phyloP scores from a whole-genome alignment of 2,329 filamentous ascomycete genomes.

The Daldinia sp. region DNA sequence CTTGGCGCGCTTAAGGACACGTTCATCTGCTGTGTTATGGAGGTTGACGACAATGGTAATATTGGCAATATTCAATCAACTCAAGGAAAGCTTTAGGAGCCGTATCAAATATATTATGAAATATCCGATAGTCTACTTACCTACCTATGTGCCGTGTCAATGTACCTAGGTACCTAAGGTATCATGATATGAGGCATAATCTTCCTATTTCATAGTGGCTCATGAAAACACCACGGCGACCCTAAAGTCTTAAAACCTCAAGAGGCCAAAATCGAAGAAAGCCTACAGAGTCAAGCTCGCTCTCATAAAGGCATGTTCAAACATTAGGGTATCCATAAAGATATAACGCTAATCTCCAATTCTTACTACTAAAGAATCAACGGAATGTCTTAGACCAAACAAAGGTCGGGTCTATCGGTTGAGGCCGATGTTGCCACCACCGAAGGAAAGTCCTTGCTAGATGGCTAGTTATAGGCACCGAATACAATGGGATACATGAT shows the following conservation, averaged over 20 bases:
- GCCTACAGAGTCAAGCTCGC: neutral
- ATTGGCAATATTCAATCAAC: constrained; percentile 15
- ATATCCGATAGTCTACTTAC: neutral
- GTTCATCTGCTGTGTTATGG: constrained; percentile 46
- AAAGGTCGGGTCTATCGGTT: constrained; percentile 12
- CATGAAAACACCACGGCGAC: neutral
- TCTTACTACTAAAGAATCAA: neutral
- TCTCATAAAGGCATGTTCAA: neutral
- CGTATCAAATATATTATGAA: neutral
- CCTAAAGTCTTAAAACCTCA: neutral
- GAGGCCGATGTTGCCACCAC: constrained; percentile 24
- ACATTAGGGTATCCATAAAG: neutral
- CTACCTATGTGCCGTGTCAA: neutral
- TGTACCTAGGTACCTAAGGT: no score
- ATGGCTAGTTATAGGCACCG: neutral
- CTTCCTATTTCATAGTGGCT: neutral
- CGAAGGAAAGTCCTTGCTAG: constrained; percentile 3
- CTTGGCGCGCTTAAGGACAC: constrained; percentile 46
- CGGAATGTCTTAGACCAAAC: constrained; percentile 11
- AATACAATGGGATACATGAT: constrained; percentile 15
- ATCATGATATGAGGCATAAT: neutral
- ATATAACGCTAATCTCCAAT: constrained; percentile 14
- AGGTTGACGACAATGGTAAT: constrained; percentile 44
- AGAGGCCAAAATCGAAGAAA: neutral
- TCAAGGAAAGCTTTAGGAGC: constrained; percentile 29